Conservation (phyloP, 371 early-diverging fungal species). For the Coemansia sp. region DNA sequence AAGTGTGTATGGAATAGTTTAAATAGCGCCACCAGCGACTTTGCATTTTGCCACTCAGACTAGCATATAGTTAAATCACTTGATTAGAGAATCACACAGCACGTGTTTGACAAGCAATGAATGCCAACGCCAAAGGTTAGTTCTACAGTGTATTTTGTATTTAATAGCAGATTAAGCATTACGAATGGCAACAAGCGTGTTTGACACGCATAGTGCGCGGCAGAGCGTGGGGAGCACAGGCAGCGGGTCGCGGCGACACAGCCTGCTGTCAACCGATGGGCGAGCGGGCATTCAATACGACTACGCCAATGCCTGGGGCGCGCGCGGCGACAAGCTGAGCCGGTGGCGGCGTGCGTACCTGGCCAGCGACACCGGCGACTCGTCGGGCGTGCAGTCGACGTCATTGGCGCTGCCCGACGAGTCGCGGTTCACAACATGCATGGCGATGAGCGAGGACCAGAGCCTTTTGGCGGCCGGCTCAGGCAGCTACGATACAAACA, state of each 20-base stretch:
- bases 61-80: no score
- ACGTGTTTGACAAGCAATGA: no score
- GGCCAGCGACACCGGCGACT: constrained; percentile 46
- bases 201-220: constrained; percentile 13
- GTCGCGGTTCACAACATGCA: constrained; percentile 50
- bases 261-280: constrained; percentile 30
- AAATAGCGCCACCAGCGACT: no score
- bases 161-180: neutral
- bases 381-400: constrained; percentile 42
- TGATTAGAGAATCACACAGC: no score
- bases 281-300: constrained; percentile 8
- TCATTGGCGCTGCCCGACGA: constrained; percentile 49
- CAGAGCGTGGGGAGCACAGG: constrained; percentile 32
- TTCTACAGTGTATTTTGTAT: neutral
- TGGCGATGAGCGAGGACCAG: constrained; percentile 52
- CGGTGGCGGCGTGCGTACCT: constrained; percentile 46
- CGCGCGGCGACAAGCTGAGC: constrained; percentile 18
- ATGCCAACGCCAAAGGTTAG: no score
- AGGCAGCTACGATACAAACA: constrained; percentile 52
- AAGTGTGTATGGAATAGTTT: no score
- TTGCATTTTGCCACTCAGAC: no score
- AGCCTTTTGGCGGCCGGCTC: constrained; percentile 53
- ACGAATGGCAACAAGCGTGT: constrained; percentile 10
- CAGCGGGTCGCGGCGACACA: constrained; percentile 45
- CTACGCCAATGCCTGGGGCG: constrained; percentile 11